phyloP scores from a whole-genome alignment of 495 filamentous ascomycete genomes.

The Lineolata rhizophorae region DNA sequence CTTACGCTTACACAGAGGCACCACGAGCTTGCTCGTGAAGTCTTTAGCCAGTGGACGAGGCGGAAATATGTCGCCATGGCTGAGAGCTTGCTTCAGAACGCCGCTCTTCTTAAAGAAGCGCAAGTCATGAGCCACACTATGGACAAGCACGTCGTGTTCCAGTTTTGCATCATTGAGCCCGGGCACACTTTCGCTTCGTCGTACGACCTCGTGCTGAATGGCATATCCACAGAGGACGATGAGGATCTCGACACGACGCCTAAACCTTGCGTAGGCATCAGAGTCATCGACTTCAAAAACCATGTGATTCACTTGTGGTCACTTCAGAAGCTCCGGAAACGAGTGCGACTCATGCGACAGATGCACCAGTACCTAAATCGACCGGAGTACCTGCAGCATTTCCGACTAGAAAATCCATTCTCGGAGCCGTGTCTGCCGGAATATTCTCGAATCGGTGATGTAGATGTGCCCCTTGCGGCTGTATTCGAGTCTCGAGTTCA shows the following conservation, averaged over 20 bases:
- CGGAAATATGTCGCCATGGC: slow-evolving; percentile 85
- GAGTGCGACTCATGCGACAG: slow-evolving; percentile 80
- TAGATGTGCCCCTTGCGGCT: slow-evolving; percentile 76
- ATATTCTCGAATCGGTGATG: slow-evolving; percentile 84
- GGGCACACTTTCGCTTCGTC: slow-evolving; percentile 79
- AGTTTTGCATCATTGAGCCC: slow-evolving; percentile 76
- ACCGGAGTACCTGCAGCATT: slow-evolving; percentile 75
- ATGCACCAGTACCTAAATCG: slow-evolving; percentile 91
- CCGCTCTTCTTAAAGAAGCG: slow-evolving; percentile 75
- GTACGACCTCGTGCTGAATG: slow-evolving; percentile 89
- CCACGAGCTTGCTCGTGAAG: slow-evolving; percentile 39
- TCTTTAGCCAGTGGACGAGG: slow-evolving; percentile 55
- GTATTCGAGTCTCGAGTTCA: slow-evolving; percentile 92
- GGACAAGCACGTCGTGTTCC: slow-evolving; percentile 84
- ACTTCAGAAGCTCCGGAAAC: slow-evolving; percentile 69
- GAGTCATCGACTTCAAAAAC: slow-evolving; percentile 82
- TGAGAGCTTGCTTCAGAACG: slow-evolving; percentile 76
- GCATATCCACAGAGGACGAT: slow-evolving; percentile 77
- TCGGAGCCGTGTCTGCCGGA: slow-evolving; percentile 73
- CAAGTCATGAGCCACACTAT: slow-evolving; percentile 96
- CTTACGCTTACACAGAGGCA: slow-evolving; percentile 47
- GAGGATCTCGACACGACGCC: slow-evolving; percentile 54
- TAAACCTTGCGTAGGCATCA: slow-evolving; percentile 79
- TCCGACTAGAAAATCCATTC: slow-evolving; percentile 65
- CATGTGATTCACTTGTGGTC: slow-evolving; percentile 85